Base-by-base conservation (phyloP, 176 grass and related monocot species). In the Secale cereale region DNA sequence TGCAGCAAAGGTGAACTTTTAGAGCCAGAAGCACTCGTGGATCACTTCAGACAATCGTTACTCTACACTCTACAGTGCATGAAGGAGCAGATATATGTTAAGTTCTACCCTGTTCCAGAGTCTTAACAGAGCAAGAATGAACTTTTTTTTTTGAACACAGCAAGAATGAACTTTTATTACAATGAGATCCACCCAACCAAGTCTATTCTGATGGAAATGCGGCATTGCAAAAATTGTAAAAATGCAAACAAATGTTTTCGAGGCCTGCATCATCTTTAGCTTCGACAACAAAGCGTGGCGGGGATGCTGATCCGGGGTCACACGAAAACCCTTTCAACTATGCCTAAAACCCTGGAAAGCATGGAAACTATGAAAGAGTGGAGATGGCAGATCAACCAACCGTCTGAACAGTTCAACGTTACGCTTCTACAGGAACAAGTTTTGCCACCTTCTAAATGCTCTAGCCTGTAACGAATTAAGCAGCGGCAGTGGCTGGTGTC, bases 401-500 rank as follows among this genome's bases (percentile, higher is more conserved):
- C 12, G 7, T 60, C 32, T 39, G 0, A 27, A 10, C 23, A 27
- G 33, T 39, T 37, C n/a, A 36, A 25, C 19, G 19, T 19, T 56
- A 56, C 20, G 6, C 69, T 41, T 8, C 68, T 71, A 16, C 66
- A 70, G 9, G 33, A 70, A 23, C 66, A 39, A 0, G 66, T 70
- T 33, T 39, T 39, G 33, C 33, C 33, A 39, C 80, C 16, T 35
- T 32, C 48, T 39, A 37, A 74, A 43, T 73, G 67, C 10, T 43
- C 29, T 70, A 57, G n/a, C 1, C 32, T 5, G 23, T 8, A 43
- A 39, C 33, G 10, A 74, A 82, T 59, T 89, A 96, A 64, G 86
- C 61, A 2, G 74, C 4, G 48, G 50, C 4, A 3, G 50, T 52
- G 48, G 52, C 52, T 10, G 74, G 64, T 6, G 63, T 79, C 62